These are phyloP conservation scores for Diaporthe citri DNA, from an alignment of 2,329 filamentous ascomycete genomes.

Conservation along the genomic window DNA sequence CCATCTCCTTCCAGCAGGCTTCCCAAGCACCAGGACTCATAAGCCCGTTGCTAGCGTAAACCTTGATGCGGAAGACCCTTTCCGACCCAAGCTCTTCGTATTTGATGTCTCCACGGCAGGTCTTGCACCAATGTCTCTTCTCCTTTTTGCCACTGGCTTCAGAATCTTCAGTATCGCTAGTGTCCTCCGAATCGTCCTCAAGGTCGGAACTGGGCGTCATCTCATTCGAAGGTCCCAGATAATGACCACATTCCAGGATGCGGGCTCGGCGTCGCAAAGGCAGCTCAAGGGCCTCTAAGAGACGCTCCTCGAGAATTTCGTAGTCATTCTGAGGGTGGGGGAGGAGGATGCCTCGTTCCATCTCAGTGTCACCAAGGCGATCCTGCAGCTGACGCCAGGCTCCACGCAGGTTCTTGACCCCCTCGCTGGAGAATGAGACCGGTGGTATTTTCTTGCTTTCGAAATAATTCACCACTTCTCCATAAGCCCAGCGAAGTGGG, in stretches of 20 bases:
- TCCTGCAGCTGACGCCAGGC: constrained; percentile 77
- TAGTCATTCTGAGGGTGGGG: constrained; percentile 85
- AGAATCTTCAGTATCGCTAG: constrained; percentile 44
- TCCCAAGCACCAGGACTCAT: constrained; percentile 94
- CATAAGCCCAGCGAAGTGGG: constrained; percentile 76
- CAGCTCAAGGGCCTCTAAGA: constrained; percentile 81
- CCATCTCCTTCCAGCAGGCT: constrained; percentile 97
- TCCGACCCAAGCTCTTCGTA: constrained; percentile 65
- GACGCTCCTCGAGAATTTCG: constrained; percentile 81
- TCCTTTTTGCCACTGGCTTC: constrained; percentile 39
- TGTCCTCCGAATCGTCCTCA: constrained; percentile 61
- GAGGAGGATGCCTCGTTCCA: constrained; percentile 80
- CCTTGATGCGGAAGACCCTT: constrained; percentile 81
- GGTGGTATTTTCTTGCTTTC: constrained; percentile 45
- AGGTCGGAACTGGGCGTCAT: constrained; percentile 56
- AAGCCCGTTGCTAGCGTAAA: constrained; percentile 94
- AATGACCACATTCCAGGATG: constrained; percentile 82
- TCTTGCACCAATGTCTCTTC: constrained; percentile 68
- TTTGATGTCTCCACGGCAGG: constrained; percentile 67
- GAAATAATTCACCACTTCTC: constrained; percentile 56
- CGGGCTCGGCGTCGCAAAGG: constrained; percentile 73
- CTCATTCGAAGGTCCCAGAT: constrained; percentile 72
- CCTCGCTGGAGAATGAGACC: constrained; percentile 53
- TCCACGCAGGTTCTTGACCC: constrained; percentile 66
- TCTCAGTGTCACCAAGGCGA: constrained; percentile 78